phyloP scores from a whole-genome alignment of 148 eudicot genomes.

The Polygonum maritimum region DNA sequence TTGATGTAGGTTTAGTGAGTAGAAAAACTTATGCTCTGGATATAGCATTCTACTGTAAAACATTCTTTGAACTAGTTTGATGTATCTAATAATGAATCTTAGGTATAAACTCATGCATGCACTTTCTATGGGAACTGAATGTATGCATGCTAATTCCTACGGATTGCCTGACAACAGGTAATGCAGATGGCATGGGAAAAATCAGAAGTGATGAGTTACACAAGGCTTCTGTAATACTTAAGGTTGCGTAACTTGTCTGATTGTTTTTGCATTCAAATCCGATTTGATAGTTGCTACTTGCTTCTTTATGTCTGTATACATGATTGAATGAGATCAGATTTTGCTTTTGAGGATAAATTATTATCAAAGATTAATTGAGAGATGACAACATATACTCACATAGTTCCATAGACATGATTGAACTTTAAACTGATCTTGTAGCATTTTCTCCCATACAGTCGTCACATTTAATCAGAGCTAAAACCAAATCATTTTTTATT shows the following conservation, averaged over 20 bases:
- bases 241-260: constrained; percentile 33
- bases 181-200: constrained; percentile 77
- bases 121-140: neutral
- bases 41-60: too few relatives aligned
- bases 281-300: neutral
- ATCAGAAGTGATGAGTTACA: constrained; percentile 61
- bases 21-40: neutral
- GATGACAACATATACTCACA: neutral
- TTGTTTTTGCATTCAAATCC: neutral
- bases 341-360: neutral
- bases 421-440: neutral
- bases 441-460: neutral
- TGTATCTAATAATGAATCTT: neutral
- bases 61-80: too few relatives aligned
- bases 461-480: neutral
- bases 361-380: neutral
- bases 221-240: constrained; percentile 60
- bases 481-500: neutral
- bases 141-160: neutral
- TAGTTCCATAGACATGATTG: neutral
- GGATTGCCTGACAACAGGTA: constrained; percentile 35
- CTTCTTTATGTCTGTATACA: neutral
- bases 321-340: neutral
- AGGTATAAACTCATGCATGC: neutral
- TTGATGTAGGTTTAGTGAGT: neutral